Base-by-base conservation (phyloP, 768 basidiomycete genomes). In the Terana coerulea region DNA sequence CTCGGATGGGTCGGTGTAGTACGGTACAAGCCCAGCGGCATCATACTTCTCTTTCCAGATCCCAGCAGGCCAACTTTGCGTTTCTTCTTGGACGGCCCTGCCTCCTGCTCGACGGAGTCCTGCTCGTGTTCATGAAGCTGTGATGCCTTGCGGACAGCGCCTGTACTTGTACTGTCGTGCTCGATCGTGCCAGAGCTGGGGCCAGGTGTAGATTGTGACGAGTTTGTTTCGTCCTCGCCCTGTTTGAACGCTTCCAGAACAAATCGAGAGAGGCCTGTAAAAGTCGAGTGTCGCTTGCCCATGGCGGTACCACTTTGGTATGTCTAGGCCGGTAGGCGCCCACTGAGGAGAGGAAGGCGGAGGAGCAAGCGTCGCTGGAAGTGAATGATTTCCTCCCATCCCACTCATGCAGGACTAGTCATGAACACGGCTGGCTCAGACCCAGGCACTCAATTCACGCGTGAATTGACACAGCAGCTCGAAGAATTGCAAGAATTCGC, bases 21-120 rank as follows among this genome's bases (percentile, higher is more conserved):
- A 80, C 2, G 83, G 80, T 2, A 92, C 91, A 1, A 92, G 75
- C 1, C 80, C 79, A 0, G 80, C 81, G 19, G 85, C 88, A 61
- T 94, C 86, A 61, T 81, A 81, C 54, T 72, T 74, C 53, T 69
- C 63, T 53, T 29, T 64, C 64, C 72, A 21, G 60, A 66, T 63
- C 50, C 63, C 40, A 55, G 59, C 7, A 62, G 35, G 40, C 54
- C 61, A 1, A 57, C 35, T 58, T 65, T 66, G 51, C 64, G 52
- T 57, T 70, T 72, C 60, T 76, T 77, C 45, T 62, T 40, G 10
- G 72, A 70, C 10, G 57, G 66, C 12, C 36, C 12, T 9, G 22
- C 33, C 19, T 46, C 45, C 11, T 7, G 37, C n/a, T n/a, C n/a
- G n/a, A n/a, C n/a, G n/a, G n/a, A 47, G 15, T 28, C 43, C 43